Evolutionary conservation across 2,329 filamentous ascomycete genomes (phyloP).

Genomic region (Diplodia seriata): DNA sequence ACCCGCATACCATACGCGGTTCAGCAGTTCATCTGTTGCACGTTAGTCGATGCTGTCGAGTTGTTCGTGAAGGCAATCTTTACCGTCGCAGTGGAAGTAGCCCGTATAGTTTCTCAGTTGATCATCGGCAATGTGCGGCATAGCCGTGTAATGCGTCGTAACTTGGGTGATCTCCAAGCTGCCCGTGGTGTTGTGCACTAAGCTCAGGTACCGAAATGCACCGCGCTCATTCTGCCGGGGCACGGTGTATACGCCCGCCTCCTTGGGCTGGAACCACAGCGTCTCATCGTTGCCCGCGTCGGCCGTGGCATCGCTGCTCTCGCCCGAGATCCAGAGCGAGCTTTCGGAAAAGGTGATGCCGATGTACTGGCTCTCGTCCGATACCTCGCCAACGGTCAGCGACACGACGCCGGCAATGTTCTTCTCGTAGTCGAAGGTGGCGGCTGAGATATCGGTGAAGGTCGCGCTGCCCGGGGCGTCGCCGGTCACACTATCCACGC

Average conservation of each 20-base stretch:
- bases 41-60: background rate
- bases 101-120: conserved; percentile 48
- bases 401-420: conserved; percentile 53
- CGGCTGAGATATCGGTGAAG: conserved; percentile 47
- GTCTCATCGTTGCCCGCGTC: conserved; percentile 57
- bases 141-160: conserved; percentile 27
- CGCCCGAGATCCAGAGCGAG: conserved; percentile 57
- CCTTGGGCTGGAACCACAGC: conserved; percentile 55
- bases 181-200: conserved; percentile 38
- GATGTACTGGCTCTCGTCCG: conserved; percentile 46
- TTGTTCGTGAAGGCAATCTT: background rate
- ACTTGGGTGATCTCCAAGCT: conserved; percentile 27
- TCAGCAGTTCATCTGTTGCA: conserved; percentile 49
- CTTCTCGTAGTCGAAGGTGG: conserved; percentile 52
- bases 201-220: conserved; percentile 55
- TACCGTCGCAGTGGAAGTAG: conserved; percentile 53
- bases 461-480: conserved; percentile 41
- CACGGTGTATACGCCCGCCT: conserved; percentile 51
- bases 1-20: conserved; percentile 55
- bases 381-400: conserved; percentile 17
- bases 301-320: conserved; percentile 55
- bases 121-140: conserved; percentile 47
- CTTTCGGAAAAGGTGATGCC: conserved; percentile 53
- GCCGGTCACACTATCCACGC: conserved; percentile 44
- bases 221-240: conserved; percentile 53